Base-by-base conservation (phyloP, 1,284 basidiomycete genomes). In the Moesziomyces antarcticus region DNA sequence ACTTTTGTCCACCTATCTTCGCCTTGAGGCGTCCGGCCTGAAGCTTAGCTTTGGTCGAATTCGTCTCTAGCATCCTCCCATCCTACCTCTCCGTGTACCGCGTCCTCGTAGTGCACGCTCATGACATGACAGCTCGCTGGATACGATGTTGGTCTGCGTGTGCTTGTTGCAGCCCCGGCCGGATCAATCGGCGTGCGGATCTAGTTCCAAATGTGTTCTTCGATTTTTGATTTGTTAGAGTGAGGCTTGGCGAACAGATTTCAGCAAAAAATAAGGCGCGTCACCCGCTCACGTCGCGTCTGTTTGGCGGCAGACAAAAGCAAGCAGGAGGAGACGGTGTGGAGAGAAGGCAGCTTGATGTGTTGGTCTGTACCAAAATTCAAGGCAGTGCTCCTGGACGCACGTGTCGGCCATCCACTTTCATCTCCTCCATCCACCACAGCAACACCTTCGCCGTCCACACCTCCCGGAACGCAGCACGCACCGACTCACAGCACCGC, bases 211-310 rank as follows among this genome's bases (percentile, higher is more conserved):
- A 13, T 4, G 30, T 3, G 11, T 33, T 33, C 11, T 7, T 33
- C 30, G 30, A 13, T 21, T 47, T 4, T 11, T 3, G 30, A 9
- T 14, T 16, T 55, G 53, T 55, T 47, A 55, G 53, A 47, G 11
- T n/a, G n/a, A 6, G 30, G 8, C 1, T 7, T 6, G 5, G 3
- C 37, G 35, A 16, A 40, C 37, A 40, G 0, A 5, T 8, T 3
- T 5, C 2, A 9, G 16, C 3, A 3, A 30, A 48, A 48, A 30
- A 11, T 20, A 22, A 40, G 37, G 37, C 56, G 60, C 50, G 55
- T 56, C 24, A 22, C 25, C 30, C 18, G 14, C 45, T 64, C 61
- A 64, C 61, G 61, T 64, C 61, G 61, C 54, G 54, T 46, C 37
- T 33, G 33, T 42, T 37, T 27, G 54, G 50, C 43, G 37, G 40